Conservation (phyloP, 2,329 filamentous ascomycete species). For the Beauveria sp. region DNA sequence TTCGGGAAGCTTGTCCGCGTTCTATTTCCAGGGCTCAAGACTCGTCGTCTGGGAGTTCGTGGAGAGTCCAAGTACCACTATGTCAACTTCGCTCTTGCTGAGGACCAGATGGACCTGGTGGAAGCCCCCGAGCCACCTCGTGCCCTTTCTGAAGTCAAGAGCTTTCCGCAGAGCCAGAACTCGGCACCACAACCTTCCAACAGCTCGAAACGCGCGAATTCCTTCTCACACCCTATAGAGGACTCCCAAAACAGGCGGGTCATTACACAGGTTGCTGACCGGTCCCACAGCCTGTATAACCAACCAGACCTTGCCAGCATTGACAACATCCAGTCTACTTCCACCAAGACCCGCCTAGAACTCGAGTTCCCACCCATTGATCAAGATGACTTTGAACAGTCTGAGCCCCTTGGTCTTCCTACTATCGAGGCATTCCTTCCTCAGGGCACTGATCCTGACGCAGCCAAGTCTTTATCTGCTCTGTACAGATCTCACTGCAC, state of each 20-base stretch:
- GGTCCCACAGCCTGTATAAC: constrained; percentile 48
- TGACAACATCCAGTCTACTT: constrained; percentile 50
- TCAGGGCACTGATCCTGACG: constrained; percentile 73
- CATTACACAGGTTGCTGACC: constrained; percentile 14
- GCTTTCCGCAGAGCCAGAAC: constrained; percentile 44
- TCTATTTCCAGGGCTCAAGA: constrained; percentile 91
- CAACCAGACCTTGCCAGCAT: constrained; percentile 48
- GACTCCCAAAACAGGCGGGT: constrained; percentile 14
- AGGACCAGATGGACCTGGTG: constrained; percentile 45
- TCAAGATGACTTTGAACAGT: constrained; percentile 46
- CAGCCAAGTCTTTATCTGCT: constrained; percentile 76
- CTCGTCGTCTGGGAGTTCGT: constrained; percentile 80
- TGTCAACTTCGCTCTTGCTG: constrained; percentile 55
- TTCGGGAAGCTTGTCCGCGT: constrained; percentile 97
- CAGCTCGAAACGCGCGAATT: constrained; percentile 15
- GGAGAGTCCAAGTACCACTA: constrained; percentile 99
- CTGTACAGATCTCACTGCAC: constrained; percentile 93
- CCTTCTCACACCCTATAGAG: constrained; percentile 23
- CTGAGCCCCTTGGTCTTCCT: constrained; percentile 73
- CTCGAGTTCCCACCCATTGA: constrained; percentile 54
- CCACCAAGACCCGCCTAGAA: constrained; percentile 49
- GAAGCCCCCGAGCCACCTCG: constrained; percentile 40
- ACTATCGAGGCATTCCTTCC: constrained; percentile 77
- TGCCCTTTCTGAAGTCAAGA: constrained; percentile 40
- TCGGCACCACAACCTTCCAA: constrained; percentile 24